Percentiles rank a stretch among this genome's conserved stretches.
phyloP scores from a whole-genome alignment of 495 filamentous ascomycete genomes.

The Aspergillus asperescens region DNA sequence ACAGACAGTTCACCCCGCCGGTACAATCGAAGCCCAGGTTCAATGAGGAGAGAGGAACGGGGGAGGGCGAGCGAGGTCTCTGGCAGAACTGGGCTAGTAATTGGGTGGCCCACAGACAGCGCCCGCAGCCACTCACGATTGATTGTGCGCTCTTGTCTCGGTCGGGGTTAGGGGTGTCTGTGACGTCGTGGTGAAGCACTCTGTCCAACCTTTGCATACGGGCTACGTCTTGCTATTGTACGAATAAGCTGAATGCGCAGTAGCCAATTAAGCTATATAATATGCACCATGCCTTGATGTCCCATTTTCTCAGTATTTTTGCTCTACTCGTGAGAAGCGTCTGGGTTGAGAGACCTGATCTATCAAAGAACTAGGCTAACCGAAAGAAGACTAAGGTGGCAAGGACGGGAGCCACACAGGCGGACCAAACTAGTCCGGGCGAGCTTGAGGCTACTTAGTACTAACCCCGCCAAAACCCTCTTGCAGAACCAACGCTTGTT shows the following conservation, averaged over 20 bases:
- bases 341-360: not conserved
- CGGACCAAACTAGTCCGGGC: conserved; percentile 23
- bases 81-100: not conserved
- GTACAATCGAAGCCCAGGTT: not conserved
- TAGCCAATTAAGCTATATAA: not conserved
- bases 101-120: conserved; percentile 1
- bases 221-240: not conserved
- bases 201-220: conserved; percentile 8
- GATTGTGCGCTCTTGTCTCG: not conserved
- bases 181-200: conserved; percentile 28
- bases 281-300: not conserved
- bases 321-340: not conserved
- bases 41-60: conserved; percentile 1
- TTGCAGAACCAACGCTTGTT: not conserved
- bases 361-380: not conserved
- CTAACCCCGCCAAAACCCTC: conserved; percentile 10
- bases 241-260: not conserved
- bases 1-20: conserved; percentile 3
- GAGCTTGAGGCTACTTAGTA: conserved; percentile 3
- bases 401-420: conserved; percentile 6
- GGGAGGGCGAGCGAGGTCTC: not conserved
- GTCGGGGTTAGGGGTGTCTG: conserved; percentile 19
- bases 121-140: not conserved
- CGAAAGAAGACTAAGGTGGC: conserved; percentile 3
- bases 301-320: not conserved